Conservation (phyloP, 2,329 filamentous ascomycete genomes). For the Pseudogymnoascus sp. region DNA sequence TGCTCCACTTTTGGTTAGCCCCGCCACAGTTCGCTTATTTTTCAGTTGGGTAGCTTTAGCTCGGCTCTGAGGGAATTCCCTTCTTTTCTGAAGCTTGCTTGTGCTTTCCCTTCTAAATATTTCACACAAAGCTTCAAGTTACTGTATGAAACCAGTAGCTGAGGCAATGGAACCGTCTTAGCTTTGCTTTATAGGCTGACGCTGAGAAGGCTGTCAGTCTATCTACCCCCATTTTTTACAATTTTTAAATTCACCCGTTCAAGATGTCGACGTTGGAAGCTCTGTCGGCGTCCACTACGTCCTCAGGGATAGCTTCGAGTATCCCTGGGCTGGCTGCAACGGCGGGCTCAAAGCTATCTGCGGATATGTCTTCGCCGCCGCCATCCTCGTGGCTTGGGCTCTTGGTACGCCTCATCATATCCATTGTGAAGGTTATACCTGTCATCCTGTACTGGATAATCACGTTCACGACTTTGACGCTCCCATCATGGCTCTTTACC, state of each 20-base stretch:
- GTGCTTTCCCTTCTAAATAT: constrained; percentile 3
- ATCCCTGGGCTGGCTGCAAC: background rate
- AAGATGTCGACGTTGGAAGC: constrained; percentile 7
- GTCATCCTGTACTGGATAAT: constrained; percentile 68
- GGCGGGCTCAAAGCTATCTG: background rate
- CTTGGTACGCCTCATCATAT: constrained; percentile 47
- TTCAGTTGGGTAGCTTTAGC: constrained; percentile 5
- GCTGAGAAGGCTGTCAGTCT: constrained; percentile 6
- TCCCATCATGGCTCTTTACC: constrained; percentile 83
- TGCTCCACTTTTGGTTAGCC: constrained; percentile 9
- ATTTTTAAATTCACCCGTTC: background rate
- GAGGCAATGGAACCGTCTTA: constrained; percentile 8
- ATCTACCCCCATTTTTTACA: background rate
- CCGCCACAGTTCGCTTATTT: constrained; percentile 7
- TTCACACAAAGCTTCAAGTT: constrained; percentile 6
- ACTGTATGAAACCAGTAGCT: constrained; percentile 4
- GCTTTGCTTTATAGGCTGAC: constrained; percentile 5
- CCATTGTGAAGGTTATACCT: constrained; percentile 47
- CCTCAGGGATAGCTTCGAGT: background rate
- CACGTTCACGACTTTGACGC: constrained; percentile 76
- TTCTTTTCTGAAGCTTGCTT: constrained; percentile 7
- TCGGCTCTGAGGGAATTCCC: background rate
- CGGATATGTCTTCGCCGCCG: constrained; percentile 3
- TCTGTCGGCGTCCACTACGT: background rate
- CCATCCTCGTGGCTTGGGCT: constrained; percentile 47